A percentile compares a stretch with the other conserved stretches of the same genome.
Conservation (phyloP, 176 grass and related monocot genomes). For the bread wheat (Triticum aestivum) region DNA sequence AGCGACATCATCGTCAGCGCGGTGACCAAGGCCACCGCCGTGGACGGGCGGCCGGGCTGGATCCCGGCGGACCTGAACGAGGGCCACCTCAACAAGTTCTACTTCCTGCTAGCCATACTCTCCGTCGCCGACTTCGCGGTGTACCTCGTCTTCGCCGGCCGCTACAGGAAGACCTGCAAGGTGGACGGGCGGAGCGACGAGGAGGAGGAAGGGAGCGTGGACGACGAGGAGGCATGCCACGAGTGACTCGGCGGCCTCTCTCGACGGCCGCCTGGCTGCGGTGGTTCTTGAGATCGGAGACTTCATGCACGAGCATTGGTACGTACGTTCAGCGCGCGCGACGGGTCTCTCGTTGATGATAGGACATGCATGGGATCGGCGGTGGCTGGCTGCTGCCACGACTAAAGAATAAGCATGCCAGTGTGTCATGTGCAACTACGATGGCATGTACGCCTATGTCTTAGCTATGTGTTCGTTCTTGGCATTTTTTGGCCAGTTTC, state of each 20-base stretch:
- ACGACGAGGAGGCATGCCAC: slow-evolving; percentile 2
- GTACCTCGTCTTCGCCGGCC: slow-evolving; percentile 58
- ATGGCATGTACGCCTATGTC: background rate
- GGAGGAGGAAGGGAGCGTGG: slow-evolving; percentile 3
- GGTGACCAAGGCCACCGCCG: slow-evolving; percentile 57
- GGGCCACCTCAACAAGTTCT: slow-evolving; percentile 89
- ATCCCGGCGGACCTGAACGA: slow-evolving; percentile 77
- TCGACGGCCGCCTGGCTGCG: background rate
- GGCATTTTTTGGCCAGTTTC: slow-evolving; percentile 35
- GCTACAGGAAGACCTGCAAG: slow-evolving; percentile 51
- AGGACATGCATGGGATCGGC: slow-evolving; percentile 25
- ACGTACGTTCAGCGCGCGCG: background rate
- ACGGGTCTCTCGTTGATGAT: slow-evolving; percentile 44
- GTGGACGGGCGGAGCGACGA: slow-evolving; percentile 47
- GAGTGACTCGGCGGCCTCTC: background rate
- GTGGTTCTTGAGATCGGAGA: slow-evolving; percentile 41
- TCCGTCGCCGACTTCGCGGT: slow-evolving; percentile 58
- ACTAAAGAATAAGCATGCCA: slow-evolving; percentile 37
- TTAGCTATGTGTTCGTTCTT: background rate
- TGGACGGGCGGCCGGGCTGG: slow-evolving; percentile 49
- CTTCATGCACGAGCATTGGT: background rate
- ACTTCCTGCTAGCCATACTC: slow-evolving; percentile 70
- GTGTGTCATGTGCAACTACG: background rate
- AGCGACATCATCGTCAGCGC: slow-evolving; percentile 78
- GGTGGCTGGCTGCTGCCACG: background rate